Conservation (phyloP, 164 flowering plant species). For the Tetracentron sinense region DNA sequence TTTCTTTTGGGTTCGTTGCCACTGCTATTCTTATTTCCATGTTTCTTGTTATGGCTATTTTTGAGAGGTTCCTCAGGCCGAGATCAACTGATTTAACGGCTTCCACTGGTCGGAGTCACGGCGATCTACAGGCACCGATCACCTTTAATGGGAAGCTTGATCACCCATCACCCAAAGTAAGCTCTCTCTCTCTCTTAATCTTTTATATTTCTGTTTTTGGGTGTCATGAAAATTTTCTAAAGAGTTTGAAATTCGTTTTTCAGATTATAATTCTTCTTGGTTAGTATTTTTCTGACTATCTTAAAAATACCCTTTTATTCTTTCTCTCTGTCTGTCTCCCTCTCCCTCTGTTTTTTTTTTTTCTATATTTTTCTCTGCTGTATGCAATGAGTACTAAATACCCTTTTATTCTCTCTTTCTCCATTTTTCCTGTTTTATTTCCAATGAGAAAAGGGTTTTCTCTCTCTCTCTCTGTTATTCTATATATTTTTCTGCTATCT, state of each 20-base stretch:
- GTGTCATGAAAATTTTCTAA: too few relatives aligned
- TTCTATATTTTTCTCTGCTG: too few relatives aligned
- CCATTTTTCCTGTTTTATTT: too few relatives aligned
- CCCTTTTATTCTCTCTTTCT: too few relatives aligned
- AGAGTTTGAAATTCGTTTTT: too few relatives aligned
- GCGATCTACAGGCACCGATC: conserved; percentile 48
- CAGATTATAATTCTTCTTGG: too few relatives aligned
- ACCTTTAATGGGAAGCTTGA: conserved; percentile 40
- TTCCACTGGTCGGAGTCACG: conserved; percentile 16
- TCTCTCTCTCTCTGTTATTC: too few relatives aligned
- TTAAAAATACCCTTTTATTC: too few relatives aligned
- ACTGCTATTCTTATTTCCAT: conserved; percentile 86
- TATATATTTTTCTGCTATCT: too few relatives aligned
- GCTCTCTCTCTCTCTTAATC: conserved; percentile 4
- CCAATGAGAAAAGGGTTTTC: too few relatives aligned
- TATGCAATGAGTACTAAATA: too few relatives aligned
- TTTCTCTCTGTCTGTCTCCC: neutral
- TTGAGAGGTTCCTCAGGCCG: conserved; percentile 69
- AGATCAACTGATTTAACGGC: conserved; percentile 30
- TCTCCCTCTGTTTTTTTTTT: neutral
- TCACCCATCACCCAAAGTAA: conserved; percentile 60
- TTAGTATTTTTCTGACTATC: too few relatives aligned
- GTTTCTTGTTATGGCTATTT: conserved; percentile 89
- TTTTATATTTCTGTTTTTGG: neutral
- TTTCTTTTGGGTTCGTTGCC: conserved; percentile 87